These are phyloP conservation scores for Ogataea thermomethanolica DNA, from an alignment of 805 yeast species.

Conservation along the genomic window DNA sequence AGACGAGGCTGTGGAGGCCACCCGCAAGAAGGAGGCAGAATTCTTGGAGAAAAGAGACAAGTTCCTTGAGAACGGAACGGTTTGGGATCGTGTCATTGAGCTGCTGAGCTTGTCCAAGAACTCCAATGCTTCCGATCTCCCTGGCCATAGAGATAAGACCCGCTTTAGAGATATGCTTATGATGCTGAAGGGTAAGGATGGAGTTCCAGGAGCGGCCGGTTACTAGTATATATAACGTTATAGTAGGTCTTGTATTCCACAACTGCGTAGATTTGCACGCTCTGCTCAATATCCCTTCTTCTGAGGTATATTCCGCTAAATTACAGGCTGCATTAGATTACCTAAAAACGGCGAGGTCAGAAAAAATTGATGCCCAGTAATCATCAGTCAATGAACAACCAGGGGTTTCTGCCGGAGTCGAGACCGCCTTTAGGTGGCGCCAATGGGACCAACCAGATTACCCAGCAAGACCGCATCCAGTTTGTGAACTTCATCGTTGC, in stretches of 20 bases:
- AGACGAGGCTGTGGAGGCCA: conserved; percentile 61
- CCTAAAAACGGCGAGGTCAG: conserved; percentile 5
- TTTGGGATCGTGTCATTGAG: conserved; percentile 56
- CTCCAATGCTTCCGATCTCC: conserved; percentile 33
- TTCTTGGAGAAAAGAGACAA: conserved; percentile 73
- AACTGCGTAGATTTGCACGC: background rate
- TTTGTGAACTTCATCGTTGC: conserved; percentile 32
- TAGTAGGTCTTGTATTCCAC: background rate
- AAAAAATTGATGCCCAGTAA: conserved; percentile 8
- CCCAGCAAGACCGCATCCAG: conserved; percentile 31
- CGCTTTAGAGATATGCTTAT: conserved; percentile 49
- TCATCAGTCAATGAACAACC: conserved; percentile 10
- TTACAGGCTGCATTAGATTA: conserved; percentile 2
- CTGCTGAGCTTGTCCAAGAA: conserved; percentile 37
- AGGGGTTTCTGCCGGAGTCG: conserved; percentile 8
- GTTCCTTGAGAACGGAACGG: conserved; percentile 46
- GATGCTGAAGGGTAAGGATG: conserved; percentile 53
- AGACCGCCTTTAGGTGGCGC: conserved; percentile 5
- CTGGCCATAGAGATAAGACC: conserved; percentile 45
- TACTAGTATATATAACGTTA: conserved; percentile 25
- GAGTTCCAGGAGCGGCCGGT: conserved; percentile 56
- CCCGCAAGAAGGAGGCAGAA: conserved; percentile 63
- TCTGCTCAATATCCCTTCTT: no score
- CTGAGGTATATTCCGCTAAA: no score
- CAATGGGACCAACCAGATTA: conserved; percentile 18